These are phyloP conservation scores for Pyrenophora tritici-repentis DNA, from an alignment of 2,329 filamentous ascomycete genomes.

Conservation along the genomic window DNA sequence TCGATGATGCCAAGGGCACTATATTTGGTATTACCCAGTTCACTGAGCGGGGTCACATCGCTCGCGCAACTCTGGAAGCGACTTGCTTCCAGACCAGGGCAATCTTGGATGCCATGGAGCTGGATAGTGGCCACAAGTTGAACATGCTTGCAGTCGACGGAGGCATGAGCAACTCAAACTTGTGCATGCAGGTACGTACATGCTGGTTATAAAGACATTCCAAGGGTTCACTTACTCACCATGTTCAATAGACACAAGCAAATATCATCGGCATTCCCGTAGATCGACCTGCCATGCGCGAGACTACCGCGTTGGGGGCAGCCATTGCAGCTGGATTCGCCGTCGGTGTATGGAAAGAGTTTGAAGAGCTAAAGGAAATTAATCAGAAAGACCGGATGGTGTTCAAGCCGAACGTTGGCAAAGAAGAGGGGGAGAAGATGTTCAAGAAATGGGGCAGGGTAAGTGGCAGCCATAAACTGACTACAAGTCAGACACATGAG, in stretches of 20 bases:
- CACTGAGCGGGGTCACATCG: slow-evolving; percentile 84
- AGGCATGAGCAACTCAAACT: slow-evolving; percentile 84
- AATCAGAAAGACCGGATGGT: slow-evolving; percentile 71
- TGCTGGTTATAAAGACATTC: neutral
- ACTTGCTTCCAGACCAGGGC: slow-evolving; percentile 93
- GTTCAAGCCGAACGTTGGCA: slow-evolving; percentile 70
- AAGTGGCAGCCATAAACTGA: neutral
- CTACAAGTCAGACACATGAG: slow-evolving; percentile 1
- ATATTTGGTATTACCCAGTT: slow-evolving; percentile 82
- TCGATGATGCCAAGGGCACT: slow-evolving; percentile 88
- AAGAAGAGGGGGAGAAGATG: slow-evolving; percentile 63
- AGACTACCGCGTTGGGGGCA: slow-evolving; percentile 86
- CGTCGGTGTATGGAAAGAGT: slow-evolving; percentile 75
- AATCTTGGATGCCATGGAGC: slow-evolving; percentile 89
- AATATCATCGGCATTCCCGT: slow-evolving; percentile 84
- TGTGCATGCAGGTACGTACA: slow-evolving; percentile 73
- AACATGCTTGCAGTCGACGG: slow-evolving; percentile 81
- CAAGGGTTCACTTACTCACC: slow-evolving; percentile 17
- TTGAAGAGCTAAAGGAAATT: slow-evolving; percentile 74
- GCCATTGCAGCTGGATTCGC: slow-evolving; percentile 90
- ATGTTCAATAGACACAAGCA: slow-evolving; percentile 68
- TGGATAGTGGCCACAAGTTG: slow-evolving; percentile 78
- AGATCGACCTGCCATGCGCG: slow-evolving; percentile 83
- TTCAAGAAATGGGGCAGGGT: slow-evolving; percentile 72
- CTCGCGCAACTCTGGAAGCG: slow-evolving; percentile 85